These are phyloP conservation scores for Bryoglossum gracile DNA, from an alignment of 495 filamentous ascomycete genomes.

Conservation along the genomic window DNA sequence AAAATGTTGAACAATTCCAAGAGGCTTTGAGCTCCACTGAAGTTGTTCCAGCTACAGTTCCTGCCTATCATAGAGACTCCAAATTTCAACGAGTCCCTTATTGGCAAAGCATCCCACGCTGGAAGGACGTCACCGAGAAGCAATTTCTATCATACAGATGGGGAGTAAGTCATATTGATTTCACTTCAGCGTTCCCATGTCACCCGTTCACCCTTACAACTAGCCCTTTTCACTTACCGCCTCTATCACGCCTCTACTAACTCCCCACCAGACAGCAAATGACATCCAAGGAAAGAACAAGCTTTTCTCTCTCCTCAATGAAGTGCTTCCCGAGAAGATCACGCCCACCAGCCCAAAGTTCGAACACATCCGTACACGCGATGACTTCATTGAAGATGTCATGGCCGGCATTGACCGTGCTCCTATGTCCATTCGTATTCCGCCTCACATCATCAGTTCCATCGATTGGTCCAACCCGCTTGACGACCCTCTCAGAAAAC, in stretches of 20 bases:
- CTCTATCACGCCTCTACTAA: neutral
- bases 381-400: conserved; percentile 46
- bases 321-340: conserved; percentile 38
- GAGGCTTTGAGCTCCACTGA: neutral
- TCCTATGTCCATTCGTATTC: conserved; percentile 48
- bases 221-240: neutral
- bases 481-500: conserved; percentile 45
- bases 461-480: conserved; percentile 49
- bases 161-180: conserved; percentile 32
- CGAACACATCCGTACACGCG: conserved; percentile 32
- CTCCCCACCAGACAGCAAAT: conserved; percentile 28
- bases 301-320: conserved; percentile 36
- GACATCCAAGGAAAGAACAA: conserved; percentile 32
- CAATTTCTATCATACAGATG: conserved; percentile 41
- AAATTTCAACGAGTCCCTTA: conserved; percentile 20
- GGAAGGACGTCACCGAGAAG: conserved; percentile 34
- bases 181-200: neutral
- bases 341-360: conserved; percentile 18
- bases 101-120: conserved; percentile 39
- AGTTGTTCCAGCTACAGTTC: neutral
- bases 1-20: neutral
- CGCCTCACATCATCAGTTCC: conserved; percentile 46
- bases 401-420: conserved; percentile 37
- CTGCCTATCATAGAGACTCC: conserved; percentile 1
- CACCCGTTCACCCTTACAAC: neutral